Evolutionary conservation across 2,329 filamentous ascomycete species (phyloP), one percentile per base, ranked within the genome.

Genomic region (Diaporthe caulivora): DNA sequence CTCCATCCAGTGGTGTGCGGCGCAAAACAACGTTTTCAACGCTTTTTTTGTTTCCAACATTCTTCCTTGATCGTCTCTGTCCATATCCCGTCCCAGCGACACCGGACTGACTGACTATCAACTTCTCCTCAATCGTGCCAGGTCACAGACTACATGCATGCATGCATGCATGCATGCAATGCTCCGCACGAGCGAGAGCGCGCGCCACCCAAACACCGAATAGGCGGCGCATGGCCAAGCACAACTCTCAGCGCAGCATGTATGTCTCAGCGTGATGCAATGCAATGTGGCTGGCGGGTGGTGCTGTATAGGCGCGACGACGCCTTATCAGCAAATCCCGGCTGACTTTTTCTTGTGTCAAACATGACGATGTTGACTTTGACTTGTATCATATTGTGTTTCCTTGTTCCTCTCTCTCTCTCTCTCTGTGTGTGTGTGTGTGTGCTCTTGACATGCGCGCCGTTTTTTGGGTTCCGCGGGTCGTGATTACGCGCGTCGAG

Each of bases 231-330:
- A 47, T n/a, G 24, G 60, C 60, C 60, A 64, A 64, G 60, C 42
- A 64, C 60, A 49, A n/a, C 58, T 3, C 31, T 11, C 26, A n/a
- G 60, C 21, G 42, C 42, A 49, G 60, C 60, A 31, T 64, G 60
- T 64, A n/a, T n/a, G n/a, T n/a, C 60, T 64, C 60, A 64, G 60
- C 49, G 40, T 26, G 42, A 64, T 64, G 40, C 42, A 64, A 49
- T 64, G 60, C 60, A 64, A n/a, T n/a, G n/a, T n/a, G n/a, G n/a
- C n/a, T n/a, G n/a, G n/a, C n/a, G 40, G 9, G 37, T 26, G 24
- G 29, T 31, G 54, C 54, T 44, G 24, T 62, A 26, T n/a, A n/a
- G 40, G 17, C 15, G 26, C 40, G 42, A 47, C n/a, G 34, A n/a
- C n/a, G n/a, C n/a, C 60, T 29, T 64, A 49, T 49, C 60, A 64